Evolutionary conservation across 2,329 filamentous ascomycete genomes (phyloP).

Genomic region (Metarhizium album): DNA sequence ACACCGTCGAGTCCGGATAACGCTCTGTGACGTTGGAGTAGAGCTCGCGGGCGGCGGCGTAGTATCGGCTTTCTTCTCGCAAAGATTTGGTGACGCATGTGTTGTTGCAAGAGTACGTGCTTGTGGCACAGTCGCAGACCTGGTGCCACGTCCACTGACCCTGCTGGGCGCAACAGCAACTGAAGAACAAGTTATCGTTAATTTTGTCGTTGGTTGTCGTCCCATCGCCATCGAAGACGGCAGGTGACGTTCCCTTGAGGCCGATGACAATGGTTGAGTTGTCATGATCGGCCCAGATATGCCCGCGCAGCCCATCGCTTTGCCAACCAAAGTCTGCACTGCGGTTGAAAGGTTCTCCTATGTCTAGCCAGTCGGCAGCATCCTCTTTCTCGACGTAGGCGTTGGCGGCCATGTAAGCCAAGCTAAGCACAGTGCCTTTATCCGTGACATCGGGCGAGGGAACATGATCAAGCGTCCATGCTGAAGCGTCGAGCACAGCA

Average conservation of each 20-base stretch:
- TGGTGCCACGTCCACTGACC: conserved; percentile 83
- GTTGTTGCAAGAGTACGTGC: conserved; percentile 82
- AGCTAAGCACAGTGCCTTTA: conserved; percentile 69
- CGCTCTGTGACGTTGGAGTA: conserved; percentile 86
- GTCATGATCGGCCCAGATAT: conserved; percentile 78
- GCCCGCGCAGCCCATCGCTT: conserved; percentile 75
- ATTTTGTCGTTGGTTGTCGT: conserved; percentile 96
- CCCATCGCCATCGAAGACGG: conserved; percentile 91
- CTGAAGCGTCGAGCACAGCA: conserved; percentile 56
- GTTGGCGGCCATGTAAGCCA: conserved; percentile 82
- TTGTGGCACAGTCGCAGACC: conserved; percentile 85
- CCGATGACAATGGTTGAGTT: conserved; percentile 87
- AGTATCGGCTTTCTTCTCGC: conserved; percentile 78
- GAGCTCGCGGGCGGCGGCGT: conserved; percentile 76
- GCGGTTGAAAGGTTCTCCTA: conserved; percentile 70
- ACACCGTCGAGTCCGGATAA: conserved; percentile 76
- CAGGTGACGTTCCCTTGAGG: conserved; percentile 80
- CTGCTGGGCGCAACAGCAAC: conserved; percentile 92
- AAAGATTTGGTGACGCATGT: conserved; percentile 74
- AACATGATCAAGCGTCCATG: conserved; percentile 76
- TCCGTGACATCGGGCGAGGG: conserved; percentile 73
- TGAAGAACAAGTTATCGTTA: conserved; percentile 97
- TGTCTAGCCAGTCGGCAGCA: conserved; percentile 72
- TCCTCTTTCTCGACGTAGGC: conserved; percentile 71
- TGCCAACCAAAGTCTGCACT: conserved; percentile 91